phyloP scores from a whole-genome alignment of 805 yeast species.

The Candida nanaspora region DNA sequence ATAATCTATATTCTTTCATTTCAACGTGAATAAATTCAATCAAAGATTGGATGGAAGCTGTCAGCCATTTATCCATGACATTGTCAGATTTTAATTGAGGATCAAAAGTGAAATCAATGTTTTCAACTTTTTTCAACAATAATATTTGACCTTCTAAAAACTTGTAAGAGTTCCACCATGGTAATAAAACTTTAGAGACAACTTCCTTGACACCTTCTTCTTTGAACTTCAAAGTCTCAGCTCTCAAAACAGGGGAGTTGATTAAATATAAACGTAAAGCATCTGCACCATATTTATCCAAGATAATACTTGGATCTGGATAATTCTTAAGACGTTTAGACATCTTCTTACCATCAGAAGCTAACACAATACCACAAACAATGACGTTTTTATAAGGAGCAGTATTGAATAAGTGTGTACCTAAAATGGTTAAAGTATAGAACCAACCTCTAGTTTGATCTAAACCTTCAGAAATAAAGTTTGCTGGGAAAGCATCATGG shows the following conservation, averaged over 20 bases:
- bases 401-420: slow-evolving; percentile 85
- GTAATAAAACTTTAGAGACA: slow-evolving; percentile 88
- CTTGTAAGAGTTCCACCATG: slow-evolving; percentile 98
- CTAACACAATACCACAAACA: slow-evolving; percentile 93
- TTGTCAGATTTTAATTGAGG: slow-evolving; percentile 59
- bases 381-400: slow-evolving; percentile 95
- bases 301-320: slow-evolving; percentile 84
- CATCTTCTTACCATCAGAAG: slow-evolving; percentile 99
- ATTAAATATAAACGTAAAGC: slow-evolving; percentile 92
- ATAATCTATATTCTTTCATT: slow-evolving; percentile 84
- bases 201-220: slow-evolving; percentile 99
- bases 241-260: slow-evolving; percentile 95
- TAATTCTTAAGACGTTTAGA: slow-evolving; percentile 96
- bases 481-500: slow-evolving; percentile 81
- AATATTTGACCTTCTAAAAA: slow-evolving; percentile 94
- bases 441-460: slow-evolving; percentile 99
- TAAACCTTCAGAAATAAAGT: slow-evolving; percentile 96
- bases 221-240: slow-evolving; percentile 93
- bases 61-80: slow-evolving; percentile 96
- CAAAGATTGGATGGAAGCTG: slow-evolving; percentile 93
- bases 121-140: slow-evolving; percentile 68
- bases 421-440: slow-evolving; percentile 91
- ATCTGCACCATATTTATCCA: slow-evolving; percentile 93
- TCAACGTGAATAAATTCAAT: slow-evolving; percentile 80
- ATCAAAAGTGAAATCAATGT: slow-evolving; percentile 67